Evolutionary conservation across 805 yeast species (phyloP).

Genomic region (Torulaspora franciscae): DNA sequence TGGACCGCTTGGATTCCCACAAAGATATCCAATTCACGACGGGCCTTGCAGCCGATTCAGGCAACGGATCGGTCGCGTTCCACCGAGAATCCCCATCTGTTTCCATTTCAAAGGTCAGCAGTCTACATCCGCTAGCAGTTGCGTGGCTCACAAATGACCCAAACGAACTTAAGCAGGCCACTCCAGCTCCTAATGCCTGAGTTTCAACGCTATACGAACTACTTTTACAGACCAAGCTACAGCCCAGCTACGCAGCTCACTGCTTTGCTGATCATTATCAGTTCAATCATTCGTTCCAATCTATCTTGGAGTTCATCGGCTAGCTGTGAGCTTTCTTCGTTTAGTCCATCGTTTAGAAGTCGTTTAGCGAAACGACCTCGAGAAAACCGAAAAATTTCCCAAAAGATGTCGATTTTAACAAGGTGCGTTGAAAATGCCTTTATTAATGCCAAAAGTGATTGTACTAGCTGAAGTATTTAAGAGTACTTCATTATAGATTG

Average conservation of each 20-base stretch:
- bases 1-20: slow-evolving; percentile 35
- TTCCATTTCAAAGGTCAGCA: slow-evolving; percentile 35
- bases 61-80: slow-evolving; percentile 23
- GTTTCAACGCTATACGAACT: not conserved
- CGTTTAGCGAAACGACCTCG: slow-evolving; percentile 9
- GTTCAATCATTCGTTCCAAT: not conserved
- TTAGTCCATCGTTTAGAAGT: slow-evolving; percentile 1
- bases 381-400: slow-evolving; percentile 5
- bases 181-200: slow-evolving; percentile 1
- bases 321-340: not conserved
- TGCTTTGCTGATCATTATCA: too few relatives aligned
- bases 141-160: slow-evolving; percentile 48
- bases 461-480: not conserved
- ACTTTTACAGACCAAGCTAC: not conserved
- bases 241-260: too few relatives aligned
- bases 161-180: slow-evolving; percentile 9
- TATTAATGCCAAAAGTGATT: not conserved
- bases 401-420: not conserved
- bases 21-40: slow-evolving; percentile 34
- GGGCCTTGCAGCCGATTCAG: slow-evolving; percentile 13
- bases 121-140: slow-evolving; percentile 69
- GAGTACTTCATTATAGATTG: not conserved
- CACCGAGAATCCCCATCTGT: slow-evolving; percentile 12
- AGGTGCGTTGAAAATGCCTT: slow-evolving; percentile 3
- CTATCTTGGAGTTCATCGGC: not conserved